Evolutionary conservation across 306 rosid species (phyloP).

Genomic region (Cotoneaster glaucophyllus): DNA sequence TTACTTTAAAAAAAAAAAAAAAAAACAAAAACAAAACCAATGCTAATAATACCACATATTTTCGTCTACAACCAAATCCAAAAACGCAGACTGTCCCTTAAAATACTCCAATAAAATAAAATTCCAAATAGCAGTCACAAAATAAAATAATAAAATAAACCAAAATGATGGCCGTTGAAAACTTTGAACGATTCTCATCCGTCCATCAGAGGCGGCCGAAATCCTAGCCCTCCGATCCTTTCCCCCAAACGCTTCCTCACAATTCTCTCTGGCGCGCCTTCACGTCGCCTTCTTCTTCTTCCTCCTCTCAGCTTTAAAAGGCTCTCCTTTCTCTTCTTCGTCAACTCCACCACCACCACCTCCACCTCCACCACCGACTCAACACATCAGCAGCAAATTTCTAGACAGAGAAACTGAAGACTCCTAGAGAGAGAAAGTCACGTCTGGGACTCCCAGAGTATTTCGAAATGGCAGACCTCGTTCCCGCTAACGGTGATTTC

Average conservation of each 20-base stretch:
- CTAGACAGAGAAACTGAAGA: neutral
- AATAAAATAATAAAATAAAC: neutral
- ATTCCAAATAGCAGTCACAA: neutral
- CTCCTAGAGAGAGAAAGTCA: constrained; percentile 21
- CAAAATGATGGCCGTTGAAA: constrained; percentile 42
- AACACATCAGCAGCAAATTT: neutral
- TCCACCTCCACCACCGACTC: neutral
- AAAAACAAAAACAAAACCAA: too few relatives aligned
- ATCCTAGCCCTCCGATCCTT: constrained; percentile 31
- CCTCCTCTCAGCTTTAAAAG: neutral
- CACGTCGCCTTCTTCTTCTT: constrained; percentile 9
- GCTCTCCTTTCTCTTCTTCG: neutral
- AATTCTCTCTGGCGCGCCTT: constrained; percentile 45
- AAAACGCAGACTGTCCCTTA: neutral
- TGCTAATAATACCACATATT: neutral
- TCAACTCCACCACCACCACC: neutral
- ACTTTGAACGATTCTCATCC: constrained; percentile 25
- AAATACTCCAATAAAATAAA: neutral
- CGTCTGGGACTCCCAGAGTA: neutral
- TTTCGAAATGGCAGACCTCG: constrained; percentile 46
- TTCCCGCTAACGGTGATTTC: constrained; percentile 40
- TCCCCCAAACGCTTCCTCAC: constrained; percentile 23
- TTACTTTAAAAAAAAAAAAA: too few relatives aligned
- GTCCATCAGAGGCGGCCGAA: constrained; percentile 69
- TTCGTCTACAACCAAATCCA: neutral